Conservation (phyloP, 2,329 filamentous ascomycete species). For the Fusarium burgessii region DNA sequence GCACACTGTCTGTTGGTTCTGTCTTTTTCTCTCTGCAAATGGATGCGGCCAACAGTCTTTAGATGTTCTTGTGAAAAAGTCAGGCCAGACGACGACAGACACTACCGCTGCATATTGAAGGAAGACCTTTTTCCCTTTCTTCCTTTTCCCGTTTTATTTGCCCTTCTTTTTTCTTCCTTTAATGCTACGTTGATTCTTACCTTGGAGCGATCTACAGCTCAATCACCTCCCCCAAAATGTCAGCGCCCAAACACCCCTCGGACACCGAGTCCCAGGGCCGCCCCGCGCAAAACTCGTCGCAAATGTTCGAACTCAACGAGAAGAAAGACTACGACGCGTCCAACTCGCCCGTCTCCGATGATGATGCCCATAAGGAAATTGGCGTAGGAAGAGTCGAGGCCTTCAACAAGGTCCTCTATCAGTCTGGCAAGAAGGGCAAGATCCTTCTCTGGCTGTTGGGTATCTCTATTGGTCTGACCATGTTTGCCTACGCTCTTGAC, state of each 20-base stretch:
- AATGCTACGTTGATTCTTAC: neutral
- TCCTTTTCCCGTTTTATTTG: neutral
- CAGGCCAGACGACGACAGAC: constrained; percentile 21
- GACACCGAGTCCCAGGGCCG: neutral
- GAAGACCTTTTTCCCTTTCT: neutral
- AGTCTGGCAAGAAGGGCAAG: constrained; percentile 52
- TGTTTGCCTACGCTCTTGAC: constrained; percentile 56
- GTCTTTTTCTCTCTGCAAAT: neutral
- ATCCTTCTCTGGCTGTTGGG: constrained; percentile 52
- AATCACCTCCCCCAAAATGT: constrained; percentile 5
- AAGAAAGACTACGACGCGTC: constrained; percentile 25
- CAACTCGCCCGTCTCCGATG: constrained; percentile 18
- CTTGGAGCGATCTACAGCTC: neutral
- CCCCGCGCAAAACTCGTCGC: neutral
- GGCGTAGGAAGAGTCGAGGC: constrained; percentile 54
- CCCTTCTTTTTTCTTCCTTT: neutral
- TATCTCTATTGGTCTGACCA: constrained; percentile 52
- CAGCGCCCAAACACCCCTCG: constrained; percentile 10
- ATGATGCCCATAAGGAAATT: constrained; percentile 29
- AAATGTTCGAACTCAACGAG: constrained; percentile 23
- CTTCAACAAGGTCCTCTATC: constrained; percentile 56
- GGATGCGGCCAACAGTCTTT: constrained; percentile 2
- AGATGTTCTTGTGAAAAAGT: neutral
- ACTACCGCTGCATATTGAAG: neutral
- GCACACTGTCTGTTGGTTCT: constrained; percentile 17